Base-by-base conservation (phyloP, 2,329 filamentous ascomycete species). In the Zymoseptoria crescenta region DNA sequence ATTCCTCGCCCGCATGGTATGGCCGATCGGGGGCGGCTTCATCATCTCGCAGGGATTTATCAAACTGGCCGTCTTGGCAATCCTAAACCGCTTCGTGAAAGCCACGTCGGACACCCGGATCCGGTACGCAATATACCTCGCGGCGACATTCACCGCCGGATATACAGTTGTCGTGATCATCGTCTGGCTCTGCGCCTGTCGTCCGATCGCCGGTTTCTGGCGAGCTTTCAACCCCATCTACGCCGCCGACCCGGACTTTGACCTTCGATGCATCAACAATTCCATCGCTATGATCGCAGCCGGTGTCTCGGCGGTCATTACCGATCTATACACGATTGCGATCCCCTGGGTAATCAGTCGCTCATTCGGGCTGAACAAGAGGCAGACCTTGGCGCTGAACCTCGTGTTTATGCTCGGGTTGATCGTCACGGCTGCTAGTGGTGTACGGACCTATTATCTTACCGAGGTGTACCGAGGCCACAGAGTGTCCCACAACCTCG, bases 271-370 rank as follows among this genome's bases (percentile, higher is more conserved):
- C 63, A 65, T 70, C 9, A 65, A 77, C 56, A 76, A 76, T 16
- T 71, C 65, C 2, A 69, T 70, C n/a, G 63, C 73, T 29, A 73
- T 76, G 41, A 64, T 77, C 2, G 62, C 73, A 7, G 74, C 73
- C 19, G 74, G 74, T 16, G 70, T 70, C 8, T 67, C 76, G 58
- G 74, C 74, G 56, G 70, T 72, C 2, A 19, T 75, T 2, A 73
- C 74, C 52, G 76, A 79, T 56, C 62, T 77, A 7, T 67, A 77
- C 59, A 71, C 76, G 1, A 74, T 74, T 52, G 62, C 68, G 1
- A 63, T 80, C 24, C 78, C 78, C 0, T 67, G 76, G 9, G 70
- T 79, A 21, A 72, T 80, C 29, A 74, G 79, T 6, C 72, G 74
- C 68, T 74, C 76, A n/a, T 68, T 80, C 4, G 71, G 74, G 28